phyloP scores from a whole-genome alignment of 2,329 filamentous ascomycete genomes.

The Karstenula rhodostoma region DNA sequence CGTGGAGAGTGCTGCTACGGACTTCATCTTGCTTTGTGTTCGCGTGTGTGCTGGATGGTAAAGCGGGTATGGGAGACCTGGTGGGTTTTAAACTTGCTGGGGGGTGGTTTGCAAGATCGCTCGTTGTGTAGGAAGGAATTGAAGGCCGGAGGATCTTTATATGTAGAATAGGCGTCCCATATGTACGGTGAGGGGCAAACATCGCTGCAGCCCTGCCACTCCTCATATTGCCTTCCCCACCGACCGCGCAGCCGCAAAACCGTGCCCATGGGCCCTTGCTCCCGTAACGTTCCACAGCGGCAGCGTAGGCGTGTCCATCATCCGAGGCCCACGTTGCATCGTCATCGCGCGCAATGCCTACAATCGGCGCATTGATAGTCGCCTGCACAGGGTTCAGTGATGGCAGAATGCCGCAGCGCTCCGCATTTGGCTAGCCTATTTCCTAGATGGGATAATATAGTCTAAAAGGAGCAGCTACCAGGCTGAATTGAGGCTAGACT shows the following conservation, averaged over 20 bases:
- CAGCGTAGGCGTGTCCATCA: slow-evolving; percentile 1
- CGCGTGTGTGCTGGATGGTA: background rate
- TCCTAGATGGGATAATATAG: too few species aligned
- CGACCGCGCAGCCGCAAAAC: background rate
- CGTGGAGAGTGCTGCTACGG: slow-evolving; percentile 36
- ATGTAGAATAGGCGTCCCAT: slow-evolving; percentile 1
- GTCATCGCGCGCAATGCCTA: background rate
- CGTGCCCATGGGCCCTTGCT: background rate
- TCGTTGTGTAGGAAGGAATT: background rate
- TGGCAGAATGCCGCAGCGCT: too few species aligned
- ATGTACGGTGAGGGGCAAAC: slow-evolving; percentile 1
- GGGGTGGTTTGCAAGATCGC: background rate
- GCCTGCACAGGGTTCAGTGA: background rate
- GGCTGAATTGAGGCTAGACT: too few species aligned
- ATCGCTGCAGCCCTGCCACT: background rate
- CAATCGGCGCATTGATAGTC: background rate
- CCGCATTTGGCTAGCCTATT: too few species aligned
- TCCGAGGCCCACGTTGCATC: slow-evolving; percentile 8
- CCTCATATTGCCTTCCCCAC: background rate
- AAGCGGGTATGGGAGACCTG: background rate
- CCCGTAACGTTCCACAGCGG: slow-evolving; percentile 2
- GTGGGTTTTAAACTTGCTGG: too few species aligned
- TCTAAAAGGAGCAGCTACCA: too few species aligned
- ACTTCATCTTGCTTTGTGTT: slow-evolving; percentile 43
- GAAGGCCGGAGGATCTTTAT: background rate